Evolutionary conservation across 2,329 filamentous ascomycete species (phyloP).

Genomic region (Ambrosiella xylebori): DNA sequence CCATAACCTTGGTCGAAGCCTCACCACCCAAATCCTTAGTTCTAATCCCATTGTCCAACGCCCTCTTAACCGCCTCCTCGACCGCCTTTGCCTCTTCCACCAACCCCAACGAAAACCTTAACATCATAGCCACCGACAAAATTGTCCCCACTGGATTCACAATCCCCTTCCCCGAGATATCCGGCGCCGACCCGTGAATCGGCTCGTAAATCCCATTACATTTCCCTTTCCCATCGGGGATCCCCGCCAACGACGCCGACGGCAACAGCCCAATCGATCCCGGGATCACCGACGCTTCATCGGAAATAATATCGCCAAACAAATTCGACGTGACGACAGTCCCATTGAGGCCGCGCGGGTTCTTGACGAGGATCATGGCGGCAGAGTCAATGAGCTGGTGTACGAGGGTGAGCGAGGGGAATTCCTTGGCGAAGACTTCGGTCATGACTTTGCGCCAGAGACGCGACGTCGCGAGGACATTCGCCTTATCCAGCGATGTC

Average conservation of each 20-base stretch:
- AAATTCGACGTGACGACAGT: conserved; percentile 85
- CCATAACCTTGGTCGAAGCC: conserved; percentile 53
- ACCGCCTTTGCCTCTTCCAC: conserved; percentile 60
- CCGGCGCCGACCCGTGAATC: conserved; percentile 86
- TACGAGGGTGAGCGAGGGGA: conserved; percentile 64
- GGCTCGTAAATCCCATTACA: conserved; percentile 96
- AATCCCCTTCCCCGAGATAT: conserved; percentile 81
- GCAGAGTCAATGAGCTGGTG: conserved; percentile 92
- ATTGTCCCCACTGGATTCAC: conserved; percentile 77
- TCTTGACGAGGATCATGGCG: conserved; percentile 97
- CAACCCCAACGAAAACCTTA: conserved; percentile 76
- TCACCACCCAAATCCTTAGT: conserved; percentile 76
- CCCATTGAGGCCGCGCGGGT: conserved; percentile 72
- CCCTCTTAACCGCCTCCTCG: conserved; percentile 62
- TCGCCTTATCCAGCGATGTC: conserved; percentile 87
- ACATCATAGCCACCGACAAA: conserved; percentile 86
- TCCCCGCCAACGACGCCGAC: conserved; percentile 68
- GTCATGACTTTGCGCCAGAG: conserved; percentile 79
- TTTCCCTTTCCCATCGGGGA: conserved; percentile 68
- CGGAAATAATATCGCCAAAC: conserved; percentile 90
- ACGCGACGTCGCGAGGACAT: conserved; percentile 77
- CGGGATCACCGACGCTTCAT: conserved; percentile 88
- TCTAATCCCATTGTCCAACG: conserved; percentile 60
- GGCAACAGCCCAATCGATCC: conserved; percentile 78
- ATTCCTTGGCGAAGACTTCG: conserved; percentile 75